A percentile compares a stretch with the other conserved stretches of the same genome.
Conservation (phyloP, 352 stramenopile genomes). For the Pilasporangium apinafurcum region DNA sequence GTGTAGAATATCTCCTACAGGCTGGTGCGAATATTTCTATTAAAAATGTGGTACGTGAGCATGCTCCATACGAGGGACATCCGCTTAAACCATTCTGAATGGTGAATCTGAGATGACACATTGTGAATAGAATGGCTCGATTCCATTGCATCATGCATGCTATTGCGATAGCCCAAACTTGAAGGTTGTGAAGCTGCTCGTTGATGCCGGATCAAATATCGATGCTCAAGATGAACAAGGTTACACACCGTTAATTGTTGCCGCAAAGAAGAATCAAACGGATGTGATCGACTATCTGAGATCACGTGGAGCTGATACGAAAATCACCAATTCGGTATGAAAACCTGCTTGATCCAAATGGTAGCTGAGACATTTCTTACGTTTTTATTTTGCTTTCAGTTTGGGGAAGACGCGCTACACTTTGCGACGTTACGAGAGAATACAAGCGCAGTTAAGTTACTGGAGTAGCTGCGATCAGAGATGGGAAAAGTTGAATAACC, state of each 20-base stretch:
- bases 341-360: background rate
- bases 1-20: conserved; percentile 44
- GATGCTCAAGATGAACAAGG: conserved; percentile 56
- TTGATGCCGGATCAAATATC: conserved; percentile 53
- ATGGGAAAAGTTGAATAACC: background rate
- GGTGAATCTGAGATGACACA: too few relatives aligned
- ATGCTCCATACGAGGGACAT: too few relatives aligned
- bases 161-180: conserved; percentile 61
- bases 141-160: conserved; percentile 69
- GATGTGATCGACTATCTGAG: conserved; percentile 48
- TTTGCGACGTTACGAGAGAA: conserved; percentile 60
- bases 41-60: conserved; percentile 43
- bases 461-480: too few relatives aligned
- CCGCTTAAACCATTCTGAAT: too few relatives aligned
- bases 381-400: conserved; percentile 13
- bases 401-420: conserved; percentile 60
- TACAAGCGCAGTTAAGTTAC: conserved; percentile 31
- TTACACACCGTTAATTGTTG: conserved; percentile 61
- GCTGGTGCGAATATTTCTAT: conserved; percentile 32
- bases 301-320: conserved; percentile 37
- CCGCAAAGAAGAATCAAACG: conserved; percentile 69
- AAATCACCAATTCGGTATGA: conserved; percentile 36
- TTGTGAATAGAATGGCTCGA: conserved; percentile 69
- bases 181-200: conserved; percentile 42
- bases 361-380: background rate